A percentile compares a stretch with the other conserved stretches of the same genome.
These are phyloP conservation scores for Starmerella apicola DNA, from an alignment of 805 yeast genomes.

Conservation along the genomic window DNA sequence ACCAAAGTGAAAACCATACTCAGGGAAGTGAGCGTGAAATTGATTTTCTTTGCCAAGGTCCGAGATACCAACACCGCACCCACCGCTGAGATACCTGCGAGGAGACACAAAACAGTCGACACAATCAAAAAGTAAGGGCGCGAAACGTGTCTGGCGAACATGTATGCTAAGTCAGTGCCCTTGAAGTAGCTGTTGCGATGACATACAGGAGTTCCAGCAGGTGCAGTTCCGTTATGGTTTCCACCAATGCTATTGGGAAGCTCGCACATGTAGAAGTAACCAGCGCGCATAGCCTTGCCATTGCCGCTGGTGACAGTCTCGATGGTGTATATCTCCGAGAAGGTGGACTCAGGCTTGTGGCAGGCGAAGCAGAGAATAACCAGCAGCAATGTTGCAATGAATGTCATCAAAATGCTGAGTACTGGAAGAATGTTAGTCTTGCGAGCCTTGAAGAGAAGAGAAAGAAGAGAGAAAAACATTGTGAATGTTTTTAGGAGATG, in stretches of 20 bases:
- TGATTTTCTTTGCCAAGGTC: neutral
- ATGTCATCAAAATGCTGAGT: conserved; percentile 1
- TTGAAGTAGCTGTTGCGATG: neutral
- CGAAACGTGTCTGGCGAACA: conserved; percentile 11
- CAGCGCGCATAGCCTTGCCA: conserved; percentile 1
- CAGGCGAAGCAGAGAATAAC: conserved; percentile 12
- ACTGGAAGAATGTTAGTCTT: neutral
- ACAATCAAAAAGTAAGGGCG: conserved; percentile 18
- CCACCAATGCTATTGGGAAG: neutral
- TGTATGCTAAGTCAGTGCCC: conserved; percentile 4
- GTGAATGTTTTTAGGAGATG: too few species aligned
- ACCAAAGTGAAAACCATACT: conserved; percentile 8
- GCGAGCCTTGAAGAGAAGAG: neutral
- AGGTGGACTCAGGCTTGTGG: conserved; percentile 1
- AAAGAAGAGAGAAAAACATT: neutral
- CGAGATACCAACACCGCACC: neutral
- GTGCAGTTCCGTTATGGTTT: neutral
- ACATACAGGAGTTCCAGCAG: conserved; percentile 1
- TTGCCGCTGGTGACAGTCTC: conserved; percentile 1
- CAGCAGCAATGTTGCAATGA: conserved; percentile 10
- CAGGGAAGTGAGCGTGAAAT: neutral
- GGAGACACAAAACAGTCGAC: conserved; percentile 1
- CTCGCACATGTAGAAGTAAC: conserved; percentile 11
- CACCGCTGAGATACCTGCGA: neutral
- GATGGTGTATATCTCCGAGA: conserved; percentile 12